Conservation (phyloP, 306 rosid genomes). For the Corylus heterophylla region DNA sequence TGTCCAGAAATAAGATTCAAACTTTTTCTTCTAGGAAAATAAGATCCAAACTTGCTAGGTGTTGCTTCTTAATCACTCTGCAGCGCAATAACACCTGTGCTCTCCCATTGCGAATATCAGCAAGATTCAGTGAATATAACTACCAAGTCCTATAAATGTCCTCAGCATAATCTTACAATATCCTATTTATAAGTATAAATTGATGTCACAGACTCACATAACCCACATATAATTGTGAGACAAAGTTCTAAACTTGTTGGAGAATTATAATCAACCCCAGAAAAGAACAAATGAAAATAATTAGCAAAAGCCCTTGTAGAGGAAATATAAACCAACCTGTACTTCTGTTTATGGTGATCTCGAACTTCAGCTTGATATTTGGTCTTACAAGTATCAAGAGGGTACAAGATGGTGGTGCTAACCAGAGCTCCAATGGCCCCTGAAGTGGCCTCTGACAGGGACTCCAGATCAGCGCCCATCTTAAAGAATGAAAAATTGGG, state of each 20-base stretch:
- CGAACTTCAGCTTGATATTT: constrained; percentile 96
- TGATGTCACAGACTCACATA: background rate
- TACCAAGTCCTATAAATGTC: background rate
- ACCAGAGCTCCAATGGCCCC: constrained; percentile 95
- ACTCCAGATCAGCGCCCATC: constrained; percentile 80
- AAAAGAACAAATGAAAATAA: background rate
- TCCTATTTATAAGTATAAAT: background rate
- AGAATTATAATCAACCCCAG: background rate
- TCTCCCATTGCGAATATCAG: background rate
- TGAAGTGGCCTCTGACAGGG: constrained; percentile 86
- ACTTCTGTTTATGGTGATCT: constrained; percentile 66
- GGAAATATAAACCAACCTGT: constrained; percentile 44
- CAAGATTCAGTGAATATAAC: background rate
- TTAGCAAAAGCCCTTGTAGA: background rate
- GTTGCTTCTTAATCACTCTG: background rate
- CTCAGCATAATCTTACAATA: background rate
- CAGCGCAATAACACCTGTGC: background rate
- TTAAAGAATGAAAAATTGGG: constrained; percentile 26
- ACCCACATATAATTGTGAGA: background rate
- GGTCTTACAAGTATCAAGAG: constrained; percentile 95
- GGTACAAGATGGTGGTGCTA: constrained; percentile 84
- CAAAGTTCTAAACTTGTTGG: background rate
- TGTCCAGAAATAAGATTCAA: background rate
- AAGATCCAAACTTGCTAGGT: background rate
- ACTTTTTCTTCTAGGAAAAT: no score